Base-by-base conservation (phyloP, 306 rosid genomes). In the Inga oerstediana region DNA sequence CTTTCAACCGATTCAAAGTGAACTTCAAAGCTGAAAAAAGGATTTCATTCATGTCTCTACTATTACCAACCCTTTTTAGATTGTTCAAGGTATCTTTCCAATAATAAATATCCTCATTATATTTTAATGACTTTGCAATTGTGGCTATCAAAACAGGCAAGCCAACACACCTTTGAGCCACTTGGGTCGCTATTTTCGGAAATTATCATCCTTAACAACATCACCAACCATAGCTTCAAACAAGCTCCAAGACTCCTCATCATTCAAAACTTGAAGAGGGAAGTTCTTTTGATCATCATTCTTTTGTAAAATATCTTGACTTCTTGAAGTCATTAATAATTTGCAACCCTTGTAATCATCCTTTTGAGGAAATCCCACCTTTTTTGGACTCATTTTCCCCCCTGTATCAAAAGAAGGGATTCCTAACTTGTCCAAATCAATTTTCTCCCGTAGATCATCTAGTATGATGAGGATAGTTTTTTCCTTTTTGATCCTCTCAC, bases 281-380 rank as follows among this genome's bases (percentile, higher is more conserved):
- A 74, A 48, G n/a, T 74, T 56, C 27, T 30, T 74, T 30, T 37
- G 37, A 11, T 34, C 11, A 14, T 12, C 79, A 64, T 54, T 54
- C 8, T 56, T 3, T 4, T 20, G 17, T 7, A 75, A 16, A 3
- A 75, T 22, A 35, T 35, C 68, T 35, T 34, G 20, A 12, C 5
- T 56, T 56, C 37, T 54, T 3, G 79, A 75, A 20, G 68, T 56
- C 51, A 75, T 10, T 27, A 75, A 75, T 27, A 75, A 39, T 56
- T 54, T 75, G 79, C 79, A 52, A 34, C 34, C 79, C 49, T 32
- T 32, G 39, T 8, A 41, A 32, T 74, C 46, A 32, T 17, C 45
- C 14, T 37, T 34, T 35, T 0, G 41, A 20, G 16, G 74, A 41
- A 39, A 1, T 4, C 17, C 75, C 32, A 19, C 13, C 45, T 19